Evolutionary conservation across 352 stramenopile genomes (phyloP).

Genomic region (Globisporangium carolinianum): DNA sequence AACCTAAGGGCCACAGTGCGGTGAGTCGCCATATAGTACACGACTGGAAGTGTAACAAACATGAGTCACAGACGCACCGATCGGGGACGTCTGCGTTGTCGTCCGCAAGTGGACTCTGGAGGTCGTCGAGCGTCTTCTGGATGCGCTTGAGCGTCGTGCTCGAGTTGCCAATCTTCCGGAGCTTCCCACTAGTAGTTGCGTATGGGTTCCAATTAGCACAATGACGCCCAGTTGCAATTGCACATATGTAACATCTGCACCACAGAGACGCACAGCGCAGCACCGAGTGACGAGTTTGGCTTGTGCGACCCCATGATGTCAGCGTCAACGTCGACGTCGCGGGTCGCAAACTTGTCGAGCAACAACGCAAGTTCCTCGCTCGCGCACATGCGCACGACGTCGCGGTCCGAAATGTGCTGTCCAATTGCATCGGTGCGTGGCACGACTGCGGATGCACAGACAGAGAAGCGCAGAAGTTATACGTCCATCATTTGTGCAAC

Average conservation of each 20-base stretch:
- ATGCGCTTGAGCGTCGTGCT: slow-evolving; percentile 66
- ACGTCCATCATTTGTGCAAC: too few species aligned
- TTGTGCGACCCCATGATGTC: slow-evolving; percentile 60
- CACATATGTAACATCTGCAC: too few species aligned
- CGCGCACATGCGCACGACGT: slow-evolving; percentile 69
- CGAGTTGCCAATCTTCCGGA: slow-evolving; percentile 56
- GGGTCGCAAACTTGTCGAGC: slow-evolving; percentile 58
- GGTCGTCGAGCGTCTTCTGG: slow-evolving; percentile 68
- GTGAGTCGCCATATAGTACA: too few species aligned
- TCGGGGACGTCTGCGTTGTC: slow-evolving; percentile 44
- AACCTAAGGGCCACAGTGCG: slow-evolving; percentile 17
- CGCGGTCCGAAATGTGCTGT: slow-evolving; percentile 53
- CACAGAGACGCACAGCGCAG: slow-evolving; percentile 34
- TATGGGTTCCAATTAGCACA: too few species aligned
- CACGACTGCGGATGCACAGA: slow-evolving; percentile 24
- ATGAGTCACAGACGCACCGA: slow-evolving; percentile 7
- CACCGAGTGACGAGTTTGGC: slow-evolving; percentile 37
- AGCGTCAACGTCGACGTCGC: slow-evolving; percentile 46
- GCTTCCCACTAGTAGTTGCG: slow-evolving; percentile 31
- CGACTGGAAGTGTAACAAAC: too few species aligned
- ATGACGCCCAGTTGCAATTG: too few species aligned
- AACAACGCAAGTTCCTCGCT: slow-evolving; percentile 47
- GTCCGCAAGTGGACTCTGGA: slow-evolving; percentile 25
- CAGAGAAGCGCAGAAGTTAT: not conserved
- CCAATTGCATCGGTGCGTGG: slow-evolving; percentile 45